Conservation (phyloP, 2,329 filamentous ascomycete genomes). For the Didymella keratinophila region DNA sequence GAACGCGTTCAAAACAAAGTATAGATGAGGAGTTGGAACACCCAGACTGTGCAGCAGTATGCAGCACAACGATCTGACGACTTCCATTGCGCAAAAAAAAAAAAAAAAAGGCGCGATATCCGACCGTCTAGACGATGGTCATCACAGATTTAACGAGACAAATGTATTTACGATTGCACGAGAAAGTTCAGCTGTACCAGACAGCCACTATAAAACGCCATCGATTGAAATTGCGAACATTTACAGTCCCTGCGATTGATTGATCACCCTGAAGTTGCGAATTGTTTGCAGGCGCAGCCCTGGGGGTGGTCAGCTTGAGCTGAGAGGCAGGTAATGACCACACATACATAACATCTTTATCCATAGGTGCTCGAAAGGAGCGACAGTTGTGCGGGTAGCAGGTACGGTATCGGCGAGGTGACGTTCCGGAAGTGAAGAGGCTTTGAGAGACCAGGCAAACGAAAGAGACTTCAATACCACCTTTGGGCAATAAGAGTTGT, state of each 20-base stretch:
- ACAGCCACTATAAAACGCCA: too few species aligned
- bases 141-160: not conserved
- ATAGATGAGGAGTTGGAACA: not conserved
- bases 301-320: not conserved
- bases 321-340: not conserved
- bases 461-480: not conserved
- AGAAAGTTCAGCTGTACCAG: not conserved
- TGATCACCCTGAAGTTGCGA: not conserved
- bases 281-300: not conserved
- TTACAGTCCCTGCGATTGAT: not conserved
- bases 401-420: not conserved
- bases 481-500: not conserved
- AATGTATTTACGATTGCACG: not conserved
- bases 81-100: not conserved
- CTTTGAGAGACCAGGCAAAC: not conserved
- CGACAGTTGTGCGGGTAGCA: not conserved
- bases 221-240: not conserved
- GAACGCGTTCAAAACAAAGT: constrained; percentile 17
- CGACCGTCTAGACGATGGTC: too few species aligned
- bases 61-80: not conserved
- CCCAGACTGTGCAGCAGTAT: not conserved
- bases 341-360: not conserved
- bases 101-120: not conserved
- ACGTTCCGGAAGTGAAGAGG: not conserved
- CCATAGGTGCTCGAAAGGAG: not conserved